phyloP scores from a whole-genome alignment of 2,329 filamentous ascomycete species.

The Teratosphaeria gauchensis region DNA sequence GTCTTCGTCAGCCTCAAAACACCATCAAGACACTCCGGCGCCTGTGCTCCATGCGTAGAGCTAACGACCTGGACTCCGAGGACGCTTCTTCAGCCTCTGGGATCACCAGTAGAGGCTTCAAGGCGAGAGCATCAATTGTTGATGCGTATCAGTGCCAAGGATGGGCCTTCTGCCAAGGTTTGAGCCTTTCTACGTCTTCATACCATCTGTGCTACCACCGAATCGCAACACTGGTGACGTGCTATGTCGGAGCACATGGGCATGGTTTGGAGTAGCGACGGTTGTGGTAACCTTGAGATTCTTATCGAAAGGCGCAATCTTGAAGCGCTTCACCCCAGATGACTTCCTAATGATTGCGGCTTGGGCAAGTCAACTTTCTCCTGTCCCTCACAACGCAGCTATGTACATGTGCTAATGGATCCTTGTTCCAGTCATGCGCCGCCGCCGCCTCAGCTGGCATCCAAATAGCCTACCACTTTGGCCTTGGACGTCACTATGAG shows the following conservation, averaged over 20 bases:
- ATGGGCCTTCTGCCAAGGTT: not conserved
- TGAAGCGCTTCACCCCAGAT: not conserved
- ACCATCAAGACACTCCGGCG: not conserved
- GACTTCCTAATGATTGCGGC: not conserved
- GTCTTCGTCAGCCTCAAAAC: not conserved
- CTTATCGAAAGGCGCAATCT: not conserved
- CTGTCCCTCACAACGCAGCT: not conserved
- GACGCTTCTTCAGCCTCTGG: not conserved
- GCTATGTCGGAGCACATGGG: not conserved
- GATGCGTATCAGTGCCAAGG: not conserved
- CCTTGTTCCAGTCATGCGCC: not conserved
- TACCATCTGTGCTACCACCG: not conserved
- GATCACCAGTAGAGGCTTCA: not conserved
- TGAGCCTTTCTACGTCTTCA: not conserved
- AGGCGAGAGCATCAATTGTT: not conserved
- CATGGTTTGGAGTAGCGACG: not conserved
- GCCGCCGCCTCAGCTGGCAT: not conserved
- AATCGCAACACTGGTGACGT: not conserved
- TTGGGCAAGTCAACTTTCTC: not conserved
- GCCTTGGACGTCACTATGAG: not conserved
- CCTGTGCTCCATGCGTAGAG: not conserved
- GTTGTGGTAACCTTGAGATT: not conserved
- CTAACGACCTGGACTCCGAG: not conserved
- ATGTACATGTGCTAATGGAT: not conserved
- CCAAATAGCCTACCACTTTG: not conserved